phyloP scores from a whole-genome alignment of 768 basidiomycete species.

The Leccinum disarticulatum region DNA sequence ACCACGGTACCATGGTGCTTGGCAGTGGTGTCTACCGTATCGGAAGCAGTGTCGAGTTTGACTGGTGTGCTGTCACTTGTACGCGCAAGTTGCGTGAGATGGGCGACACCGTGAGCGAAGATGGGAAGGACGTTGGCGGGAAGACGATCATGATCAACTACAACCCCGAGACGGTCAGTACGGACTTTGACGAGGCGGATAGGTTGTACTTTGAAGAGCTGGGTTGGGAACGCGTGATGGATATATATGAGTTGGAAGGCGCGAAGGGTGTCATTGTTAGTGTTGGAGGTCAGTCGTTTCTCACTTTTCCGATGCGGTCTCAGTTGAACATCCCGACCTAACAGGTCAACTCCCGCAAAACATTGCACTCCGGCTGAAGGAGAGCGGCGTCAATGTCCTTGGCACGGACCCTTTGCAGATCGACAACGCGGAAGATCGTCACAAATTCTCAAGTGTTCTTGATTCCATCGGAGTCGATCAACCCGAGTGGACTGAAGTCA shows the following conservation, averaged over 20 bases:
- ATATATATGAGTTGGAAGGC: slow-evolving; percentile 95
- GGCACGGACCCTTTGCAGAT: slow-evolving; percentile 96
- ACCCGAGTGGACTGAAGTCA: slow-evolving; percentile 93
- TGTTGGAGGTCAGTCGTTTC: slow-evolving; percentile 74
- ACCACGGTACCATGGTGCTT: slow-evolving; percentile 98
- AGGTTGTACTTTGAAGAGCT: slow-evolving; percentile 98
- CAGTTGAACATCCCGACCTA: background rate
- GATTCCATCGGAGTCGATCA: slow-evolving; percentile 96
- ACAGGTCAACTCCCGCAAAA: slow-evolving; percentile 96
- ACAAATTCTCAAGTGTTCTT: slow-evolving; percentile 97
- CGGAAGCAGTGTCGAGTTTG: slow-evolving; percentile 98
- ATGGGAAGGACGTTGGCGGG: slow-evolving; percentile 38
- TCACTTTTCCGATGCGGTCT: background rate
- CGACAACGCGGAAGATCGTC: slow-evolving; percentile 96
- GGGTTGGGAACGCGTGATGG: slow-evolving; percentile 98
- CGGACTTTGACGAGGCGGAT: slow-evolving; percentile 99
- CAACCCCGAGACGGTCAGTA: slow-evolving; percentile 99
- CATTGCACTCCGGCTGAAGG: slow-evolving; percentile 92
- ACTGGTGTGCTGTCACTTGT: slow-evolving; percentile 99
- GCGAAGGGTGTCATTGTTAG: slow-evolving; percentile 94
- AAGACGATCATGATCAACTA: slow-evolving; percentile 99
- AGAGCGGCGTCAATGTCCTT: slow-evolving; percentile 87
- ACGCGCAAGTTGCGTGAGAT: slow-evolving; percentile 88
- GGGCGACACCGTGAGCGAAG: slow-evolving; percentile 43
- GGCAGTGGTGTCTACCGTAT: slow-evolving; percentile 98